Evolutionary conservation across 129 eudicot species (phyloP).

Genomic region (Arctium lappa): DNA sequence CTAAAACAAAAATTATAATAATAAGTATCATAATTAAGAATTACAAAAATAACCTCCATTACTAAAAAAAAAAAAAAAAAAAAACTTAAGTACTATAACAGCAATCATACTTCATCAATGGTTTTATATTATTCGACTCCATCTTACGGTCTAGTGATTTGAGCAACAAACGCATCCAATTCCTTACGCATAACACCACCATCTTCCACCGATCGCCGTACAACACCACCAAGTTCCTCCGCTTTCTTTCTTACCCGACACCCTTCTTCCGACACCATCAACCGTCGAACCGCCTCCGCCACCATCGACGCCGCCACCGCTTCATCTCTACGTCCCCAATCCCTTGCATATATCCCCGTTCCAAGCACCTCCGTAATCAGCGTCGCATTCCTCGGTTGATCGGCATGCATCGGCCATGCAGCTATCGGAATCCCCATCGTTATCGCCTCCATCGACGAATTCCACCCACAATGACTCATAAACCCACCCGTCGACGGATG

Average conservation of each 20-base stretch:
- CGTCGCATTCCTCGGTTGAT: constrained; percentile 41
- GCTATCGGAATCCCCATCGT: constrained; percentile 50
- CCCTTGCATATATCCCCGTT: constrained; percentile 27
- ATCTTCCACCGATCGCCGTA: constrained; percentile 24
- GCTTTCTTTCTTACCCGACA: constrained; percentile 25
- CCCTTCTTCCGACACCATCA: constrained; percentile 38
- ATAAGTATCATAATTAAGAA: too few species aligned
- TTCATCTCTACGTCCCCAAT: constrained; percentile 23
- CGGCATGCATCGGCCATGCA: constrained; percentile 61
- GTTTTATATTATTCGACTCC: too few species aligned
- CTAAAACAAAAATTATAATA: too few species aligned
- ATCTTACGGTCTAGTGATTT: constrained; percentile 11
- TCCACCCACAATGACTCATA: constrained; percentile 53
- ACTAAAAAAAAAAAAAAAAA: too few species aligned
- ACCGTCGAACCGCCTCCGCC: constrained; percentile 19
- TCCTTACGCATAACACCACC: constrained; percentile 36
- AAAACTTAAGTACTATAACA: too few species aligned
- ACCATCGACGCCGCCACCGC: constrained; percentile 22
- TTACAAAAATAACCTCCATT: too few species aligned
- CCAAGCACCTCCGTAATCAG: constrained; percentile 28
- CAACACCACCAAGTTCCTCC: constrained; percentile 25
- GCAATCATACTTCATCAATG: too few species aligned
- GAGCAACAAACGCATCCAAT: constrained; percentile 24
- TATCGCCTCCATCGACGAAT: constrained; percentile 43
- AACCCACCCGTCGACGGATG: constrained; percentile 35